A percentile compares a stretch with the other conserved stretches of the same genome.
Conservation (phyloP, 2,329 filamentous ascomycete species). For the Biscogniauxia mediterranea region DNA sequence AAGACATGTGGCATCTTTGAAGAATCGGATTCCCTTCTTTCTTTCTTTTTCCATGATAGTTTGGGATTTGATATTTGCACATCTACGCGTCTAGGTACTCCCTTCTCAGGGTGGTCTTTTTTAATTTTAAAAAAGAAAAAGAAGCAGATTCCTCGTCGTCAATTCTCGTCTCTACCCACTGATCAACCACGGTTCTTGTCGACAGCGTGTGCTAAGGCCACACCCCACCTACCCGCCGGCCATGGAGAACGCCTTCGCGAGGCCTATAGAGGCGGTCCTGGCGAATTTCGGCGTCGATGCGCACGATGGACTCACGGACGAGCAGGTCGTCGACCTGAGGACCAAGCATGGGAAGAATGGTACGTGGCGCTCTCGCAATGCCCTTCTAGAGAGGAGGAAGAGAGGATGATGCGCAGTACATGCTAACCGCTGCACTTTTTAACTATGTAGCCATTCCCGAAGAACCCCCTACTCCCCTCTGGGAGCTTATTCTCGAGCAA, state of each 20-base stretch:
- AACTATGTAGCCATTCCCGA: constrained; percentile 60
- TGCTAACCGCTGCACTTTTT: constrained; percentile 10
- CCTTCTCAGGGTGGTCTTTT: no score
- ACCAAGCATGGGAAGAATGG: constrained; percentile 65
- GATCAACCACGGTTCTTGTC: constrained; percentile 13
- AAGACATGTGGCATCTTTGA: constrained; percentile 35
- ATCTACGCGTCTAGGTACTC: no score
- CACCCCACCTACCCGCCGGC: constrained; percentile 18
- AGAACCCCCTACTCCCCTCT: constrained; percentile 92
- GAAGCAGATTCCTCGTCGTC: constrained; percentile 9
- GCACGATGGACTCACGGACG: constrained; percentile 53
- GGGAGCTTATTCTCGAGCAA: constrained; percentile 95
- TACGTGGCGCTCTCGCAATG: constrained; percentile 37
- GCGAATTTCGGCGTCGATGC: constrained; percentile 56
- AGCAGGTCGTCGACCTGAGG: constrained; percentile 55
- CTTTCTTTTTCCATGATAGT: constrained; percentile 2
- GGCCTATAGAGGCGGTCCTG: constrained; percentile 57
- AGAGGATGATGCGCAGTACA: constrained; percentile 4
- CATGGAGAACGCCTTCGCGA: constrained; percentile 65
- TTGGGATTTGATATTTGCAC: no score
- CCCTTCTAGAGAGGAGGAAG: constrained; percentile 8
- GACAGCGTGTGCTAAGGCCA: constrained; percentile 16
- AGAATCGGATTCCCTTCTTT: constrained; percentile 6
- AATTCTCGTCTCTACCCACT: constrained; percentile 11
- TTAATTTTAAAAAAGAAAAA: no score